These are phyloP conservation scores for Chaetomiaceae sp. DNA, from an alignment of 2,329 filamentous ascomycete species.

Conservation along the genomic window DNA sequence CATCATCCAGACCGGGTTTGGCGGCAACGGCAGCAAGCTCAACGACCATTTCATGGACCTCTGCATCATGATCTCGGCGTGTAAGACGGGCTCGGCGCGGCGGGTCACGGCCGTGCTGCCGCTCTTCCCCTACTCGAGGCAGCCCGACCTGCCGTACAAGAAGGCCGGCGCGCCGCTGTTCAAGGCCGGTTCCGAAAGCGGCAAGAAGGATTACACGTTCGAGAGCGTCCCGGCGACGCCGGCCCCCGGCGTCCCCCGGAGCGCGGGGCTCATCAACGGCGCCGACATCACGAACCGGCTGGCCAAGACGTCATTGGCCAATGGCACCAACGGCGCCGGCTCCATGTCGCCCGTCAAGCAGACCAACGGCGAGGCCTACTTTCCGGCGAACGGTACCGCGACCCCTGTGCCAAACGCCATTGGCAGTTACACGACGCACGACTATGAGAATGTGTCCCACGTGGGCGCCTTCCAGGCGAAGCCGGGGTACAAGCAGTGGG, in stretches of 20 bases:
- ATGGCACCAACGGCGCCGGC: constrained; percentile 45
- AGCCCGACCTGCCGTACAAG: constrained; percentile 95
- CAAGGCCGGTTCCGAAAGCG: constrained; percentile 53
- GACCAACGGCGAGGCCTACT: constrained; percentile 18
- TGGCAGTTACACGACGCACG: constrained; percentile 55
- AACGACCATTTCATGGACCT: constrained; percentile 97
- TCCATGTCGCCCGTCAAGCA: constrained; percentile 17
- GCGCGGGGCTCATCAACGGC: constrained; percentile 61
- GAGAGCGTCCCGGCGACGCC: constrained; percentile 90
- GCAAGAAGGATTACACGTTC: constrained; percentile 71
- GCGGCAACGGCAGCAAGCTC: constrained; percentile 65
- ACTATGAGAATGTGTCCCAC: constrained; percentile 56
- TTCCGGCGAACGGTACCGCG: constrained; percentile 10
- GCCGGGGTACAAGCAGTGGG: constrained; percentile 97
- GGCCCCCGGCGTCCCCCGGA: constrained; percentile 64
- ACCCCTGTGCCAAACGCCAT: neutral
- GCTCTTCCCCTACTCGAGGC: constrained; percentile 92
- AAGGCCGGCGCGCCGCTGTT: constrained; percentile 86
- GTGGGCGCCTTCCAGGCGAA: constrained; percentile 66
- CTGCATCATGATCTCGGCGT: constrained; percentile 97
- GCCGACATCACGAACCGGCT: constrained; percentile 72
- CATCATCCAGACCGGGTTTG: constrained; percentile 81
- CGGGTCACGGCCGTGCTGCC: constrained; percentile 91
- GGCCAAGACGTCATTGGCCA: constrained; percentile 58
- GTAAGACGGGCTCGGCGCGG: constrained; percentile 78